A percentile compares a stretch with the other conserved stretches of the same genome.
phyloP scores from a whole-genome alignment of 2,329 filamentous ascomycete genomes.

The Rhinocladiella similis region DNA sequence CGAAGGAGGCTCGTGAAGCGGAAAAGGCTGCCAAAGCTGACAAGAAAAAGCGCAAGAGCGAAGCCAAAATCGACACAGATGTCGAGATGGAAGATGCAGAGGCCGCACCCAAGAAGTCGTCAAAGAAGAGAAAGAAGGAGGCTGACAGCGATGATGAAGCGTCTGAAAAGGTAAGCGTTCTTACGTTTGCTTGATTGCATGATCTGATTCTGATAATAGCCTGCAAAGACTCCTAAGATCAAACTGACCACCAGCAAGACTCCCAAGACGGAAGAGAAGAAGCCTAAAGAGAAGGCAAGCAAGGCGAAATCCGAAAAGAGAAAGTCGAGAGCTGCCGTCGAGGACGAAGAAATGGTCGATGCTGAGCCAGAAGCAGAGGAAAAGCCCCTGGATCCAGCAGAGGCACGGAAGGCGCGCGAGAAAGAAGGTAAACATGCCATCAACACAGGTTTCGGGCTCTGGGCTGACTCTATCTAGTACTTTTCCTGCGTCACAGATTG shows the following conservation, averaged over 20 bases:
- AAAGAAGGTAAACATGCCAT: conserved; percentile 57
- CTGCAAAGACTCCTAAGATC: conserved; percentile 63
- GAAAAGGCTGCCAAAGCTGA: conserved; percentile 58
- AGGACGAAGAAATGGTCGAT: conserved; percentile 59
- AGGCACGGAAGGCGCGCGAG: conserved; percentile 55
- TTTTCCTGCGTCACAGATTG: conserved; percentile 90
- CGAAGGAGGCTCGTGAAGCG: conserved; percentile 64
- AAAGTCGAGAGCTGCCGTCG: conserved; percentile 53
- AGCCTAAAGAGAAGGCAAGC: conserved; percentile 57
- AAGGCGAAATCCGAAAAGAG: conserved; percentile 61
- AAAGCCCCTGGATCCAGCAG: conserved; percentile 54
- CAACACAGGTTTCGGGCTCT: no score
- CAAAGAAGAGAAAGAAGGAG: conserved; percentile 81
- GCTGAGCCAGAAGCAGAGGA: conserved; percentile 51
- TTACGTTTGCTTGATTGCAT: background rate
- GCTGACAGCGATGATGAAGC: conserved; percentile 70
- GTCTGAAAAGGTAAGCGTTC: conserved; percentile 60
- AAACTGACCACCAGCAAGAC: conserved; percentile 61
- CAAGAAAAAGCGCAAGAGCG: conserved; percentile 50
- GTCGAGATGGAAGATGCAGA: conserved; percentile 48
- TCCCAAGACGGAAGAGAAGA: conserved; percentile 47
- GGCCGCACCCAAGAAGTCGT: conserved; percentile 54
- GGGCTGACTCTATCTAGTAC: conserved; percentile 53
- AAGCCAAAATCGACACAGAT: conserved; percentile 46
- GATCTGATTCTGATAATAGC: conserved; percentile 39